Conservation (phyloP, 2,329 filamentous ascomycete species). For the Capronia epimyces region DNA sequence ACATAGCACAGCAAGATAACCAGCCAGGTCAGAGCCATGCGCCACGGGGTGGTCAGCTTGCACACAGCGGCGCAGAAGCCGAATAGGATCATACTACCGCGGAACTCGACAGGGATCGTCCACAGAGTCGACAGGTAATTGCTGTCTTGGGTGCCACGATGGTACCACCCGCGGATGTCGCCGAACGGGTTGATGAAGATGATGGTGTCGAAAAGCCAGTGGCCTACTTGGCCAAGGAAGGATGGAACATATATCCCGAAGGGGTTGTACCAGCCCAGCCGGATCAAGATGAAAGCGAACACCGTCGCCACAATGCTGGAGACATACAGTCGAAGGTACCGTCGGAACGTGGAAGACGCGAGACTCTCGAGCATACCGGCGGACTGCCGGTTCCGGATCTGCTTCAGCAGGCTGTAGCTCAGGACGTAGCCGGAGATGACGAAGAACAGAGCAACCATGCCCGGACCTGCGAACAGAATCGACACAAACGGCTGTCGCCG, state of each 20-base stretch:
- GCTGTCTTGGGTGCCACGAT: background rate
- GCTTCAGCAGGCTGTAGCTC: slow-evolving; percentile 46
- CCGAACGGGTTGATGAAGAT: slow-evolving; percentile 10
- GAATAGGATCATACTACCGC: slow-evolving; percentile 29
- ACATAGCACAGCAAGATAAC: slow-evolving; percentile 3
- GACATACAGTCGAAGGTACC: slow-evolving; percentile 32
- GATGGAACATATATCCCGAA: background rate
- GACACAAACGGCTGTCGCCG: slow-evolving; percentile 34
- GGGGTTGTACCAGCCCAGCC: slow-evolving; percentile 1
- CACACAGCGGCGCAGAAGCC: slow-evolving; percentile 4
- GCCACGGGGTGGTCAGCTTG: slow-evolving; percentile 2
- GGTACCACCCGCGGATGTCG: slow-evolving; percentile 6
- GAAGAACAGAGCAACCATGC: slow-evolving; percentile 42
- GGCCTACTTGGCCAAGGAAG: slow-evolving; percentile 2
- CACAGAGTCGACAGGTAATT: slow-evolving; percentile 28
- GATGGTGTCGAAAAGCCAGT: background rate
- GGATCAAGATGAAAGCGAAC: slow-evolving; percentile 21
- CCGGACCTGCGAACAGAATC: slow-evolving; percentile 39
- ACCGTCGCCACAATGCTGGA: slow-evolving; percentile 25
- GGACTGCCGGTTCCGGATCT: slow-evolving; percentile 26
- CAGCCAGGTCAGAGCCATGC: slow-evolving; percentile 8
- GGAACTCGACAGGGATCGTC: slow-evolving; percentile 31
- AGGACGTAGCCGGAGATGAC: slow-evolving; percentile 56
- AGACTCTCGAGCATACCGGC: background rate
- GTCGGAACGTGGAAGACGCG: slow-evolving; percentile 27